Evolutionary conservation across 2,329 filamentous ascomycete genomes (phyloP).

Genomic region (Penicillium sclerotiorum): DNA sequence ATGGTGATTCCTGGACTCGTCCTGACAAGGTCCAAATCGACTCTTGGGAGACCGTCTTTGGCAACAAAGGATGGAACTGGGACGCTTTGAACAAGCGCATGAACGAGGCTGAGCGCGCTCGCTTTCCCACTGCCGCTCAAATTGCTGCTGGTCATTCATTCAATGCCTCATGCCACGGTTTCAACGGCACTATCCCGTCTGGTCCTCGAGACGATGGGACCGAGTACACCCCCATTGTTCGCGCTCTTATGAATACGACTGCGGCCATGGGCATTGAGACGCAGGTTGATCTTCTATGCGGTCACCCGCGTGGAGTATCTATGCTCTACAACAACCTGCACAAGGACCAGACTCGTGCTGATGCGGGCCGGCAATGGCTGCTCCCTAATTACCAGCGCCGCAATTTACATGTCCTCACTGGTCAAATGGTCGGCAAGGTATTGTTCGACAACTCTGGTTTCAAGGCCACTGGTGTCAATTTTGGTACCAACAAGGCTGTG

Average conservation of each 20-base stretch:
- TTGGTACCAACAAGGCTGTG: constrained; percentile 23
- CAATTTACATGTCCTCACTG: constrained; percentile 27
- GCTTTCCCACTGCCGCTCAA: constrained; percentile 21
- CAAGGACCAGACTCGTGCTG: constrained; percentile 28
- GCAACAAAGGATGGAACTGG: constrained; percentile 51
- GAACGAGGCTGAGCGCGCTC: constrained; percentile 37
- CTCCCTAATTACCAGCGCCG: constrained; percentile 26
- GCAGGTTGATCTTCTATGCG: constrained; percentile 27
- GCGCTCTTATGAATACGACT: constrained; percentile 26
- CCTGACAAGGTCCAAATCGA: constrained; percentile 30
- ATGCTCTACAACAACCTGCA: constrained; percentile 32
- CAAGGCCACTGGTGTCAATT: constrained; percentile 29
- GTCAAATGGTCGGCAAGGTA: constrained; percentile 29
- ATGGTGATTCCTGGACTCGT: constrained; percentile 34
- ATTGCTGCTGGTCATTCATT: constrained; percentile 26
- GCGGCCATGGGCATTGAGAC: constrained; percentile 14
- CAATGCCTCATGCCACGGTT: constrained; percentile 26
- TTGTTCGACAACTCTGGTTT: constrained; percentile 13
- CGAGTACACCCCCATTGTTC: constrained; percentile 25
- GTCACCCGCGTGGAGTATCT: constrained; percentile 32
- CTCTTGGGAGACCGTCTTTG: constrained; percentile 40
- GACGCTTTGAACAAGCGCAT: constrained; percentile 52
- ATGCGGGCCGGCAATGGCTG: constrained; percentile 33
- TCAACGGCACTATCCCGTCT: constrained; percentile 24
- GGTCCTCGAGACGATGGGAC: constrained; percentile 27